phyloP scores from a whole-genome alignment of 2,329 filamentous ascomycete species.

The Talaromyces sp. region DNA sequence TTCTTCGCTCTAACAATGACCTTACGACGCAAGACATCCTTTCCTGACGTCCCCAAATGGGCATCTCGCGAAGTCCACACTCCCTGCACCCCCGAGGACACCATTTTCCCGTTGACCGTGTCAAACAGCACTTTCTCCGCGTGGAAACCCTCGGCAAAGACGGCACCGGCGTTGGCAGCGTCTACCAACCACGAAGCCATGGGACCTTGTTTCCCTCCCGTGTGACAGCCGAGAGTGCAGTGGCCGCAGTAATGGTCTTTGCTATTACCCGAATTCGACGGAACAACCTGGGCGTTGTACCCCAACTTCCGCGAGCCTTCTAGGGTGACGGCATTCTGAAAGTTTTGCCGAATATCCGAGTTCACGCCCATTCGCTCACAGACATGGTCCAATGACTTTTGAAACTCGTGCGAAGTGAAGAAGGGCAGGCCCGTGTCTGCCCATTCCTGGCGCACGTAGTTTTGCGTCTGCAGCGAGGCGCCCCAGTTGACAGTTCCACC shows the following conservation, averaged over 20 bases:
- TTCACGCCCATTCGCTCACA: constrained; percentile 73
- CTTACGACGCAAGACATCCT: constrained; percentile 48
- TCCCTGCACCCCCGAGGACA: constrained; percentile 66
- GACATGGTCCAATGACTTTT: constrained; percentile 72
- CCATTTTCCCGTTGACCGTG: constrained; percentile 42
- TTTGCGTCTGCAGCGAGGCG: constrained; percentile 62
- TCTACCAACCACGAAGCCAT: constrained; percentile 71
- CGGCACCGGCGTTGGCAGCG: constrained; percentile 68
- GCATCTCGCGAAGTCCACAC: constrained; percentile 68
- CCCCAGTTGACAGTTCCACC: constrained; percentile 88
- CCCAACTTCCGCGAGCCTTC: constrained; percentile 70
- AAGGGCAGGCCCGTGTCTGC: constrained; percentile 62
- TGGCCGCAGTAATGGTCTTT: constrained; percentile 68
- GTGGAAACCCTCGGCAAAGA: constrained; percentile 77
- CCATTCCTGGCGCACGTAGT: constrained; percentile 76
- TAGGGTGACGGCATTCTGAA: constrained; percentile 63
- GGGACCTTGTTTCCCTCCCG: constrained; percentile 72
- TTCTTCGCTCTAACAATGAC: constrained; percentile 72
- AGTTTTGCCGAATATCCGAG: constrained; percentile 65
- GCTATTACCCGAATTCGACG: constrained; percentile 68
- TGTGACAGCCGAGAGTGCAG: constrained; percentile 55
- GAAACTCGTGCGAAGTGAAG: constrained; percentile 68
- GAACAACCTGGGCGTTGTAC: constrained; percentile 61
- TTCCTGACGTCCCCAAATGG: constrained; percentile 52
- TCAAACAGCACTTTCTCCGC: constrained; percentile 67